These are phyloP conservation scores for Pseudopyricularia javanii DNA, from an alignment of 2,329 filamentous ascomycete species.

Conservation along the genomic window DNA sequence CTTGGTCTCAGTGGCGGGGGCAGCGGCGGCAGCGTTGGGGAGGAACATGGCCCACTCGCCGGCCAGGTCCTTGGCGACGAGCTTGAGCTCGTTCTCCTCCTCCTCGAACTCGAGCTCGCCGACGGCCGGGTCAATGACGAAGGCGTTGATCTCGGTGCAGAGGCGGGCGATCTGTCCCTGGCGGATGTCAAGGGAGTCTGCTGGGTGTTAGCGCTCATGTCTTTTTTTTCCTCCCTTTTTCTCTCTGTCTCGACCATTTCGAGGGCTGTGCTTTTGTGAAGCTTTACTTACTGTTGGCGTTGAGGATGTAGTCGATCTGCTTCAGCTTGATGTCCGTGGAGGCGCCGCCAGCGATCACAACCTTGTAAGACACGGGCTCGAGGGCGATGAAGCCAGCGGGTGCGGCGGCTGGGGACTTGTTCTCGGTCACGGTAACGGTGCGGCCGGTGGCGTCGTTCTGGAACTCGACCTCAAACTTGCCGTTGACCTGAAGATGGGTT, in stretches of 20 bases:
- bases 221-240: no score
- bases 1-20: conserved; percentile 2
- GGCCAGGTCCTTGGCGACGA: conserved; percentile 17
- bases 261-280: background rate
- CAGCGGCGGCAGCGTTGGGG: conserved; percentile 11
- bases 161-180: conserved; percentile 21
- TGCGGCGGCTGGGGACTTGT: conserved; percentile 16
- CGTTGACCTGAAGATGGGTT: conserved; percentile 9
- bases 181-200: conserved; percentile 21
- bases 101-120: conserved; percentile 25
- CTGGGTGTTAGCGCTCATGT: no score
- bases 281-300: conserved; percentile 17
- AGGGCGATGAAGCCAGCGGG: conserved; percentile 22
- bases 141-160: conserved; percentile 19
- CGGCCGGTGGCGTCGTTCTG: conserved; percentile 19
- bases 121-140: conserved; percentile 20
- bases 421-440: conserved; percentile 23
- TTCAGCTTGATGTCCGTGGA: conserved; percentile 18
- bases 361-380: conserved; percentile 22
- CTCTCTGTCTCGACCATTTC: no score
- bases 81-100: conserved; percentile 24
- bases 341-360: conserved; percentile 19
- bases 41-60: conserved; percentile 21
- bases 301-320: conserved; percentile 27
- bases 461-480: conserved; percentile 26